Conservation (phyloP, 257 asterid species). For the Gynochthodes officinalis region DNA sequence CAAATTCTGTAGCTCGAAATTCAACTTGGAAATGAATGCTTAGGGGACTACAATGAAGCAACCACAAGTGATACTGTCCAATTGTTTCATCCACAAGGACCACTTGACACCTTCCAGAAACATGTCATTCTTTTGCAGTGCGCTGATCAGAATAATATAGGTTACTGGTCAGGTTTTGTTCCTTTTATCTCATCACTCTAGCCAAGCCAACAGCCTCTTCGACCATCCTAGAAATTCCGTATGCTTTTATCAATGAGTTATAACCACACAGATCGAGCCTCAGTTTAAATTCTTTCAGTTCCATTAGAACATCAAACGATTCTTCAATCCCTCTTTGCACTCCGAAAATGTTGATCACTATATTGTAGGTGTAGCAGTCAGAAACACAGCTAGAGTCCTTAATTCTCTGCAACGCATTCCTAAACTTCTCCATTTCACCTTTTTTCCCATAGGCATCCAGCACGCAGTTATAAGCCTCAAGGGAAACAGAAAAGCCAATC, state of each 20-base stretch:
- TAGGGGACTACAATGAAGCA: neutral
- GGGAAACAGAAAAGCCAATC: conserved; percentile 82
- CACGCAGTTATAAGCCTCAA: conserved; percentile 84
- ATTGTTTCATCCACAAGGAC: conserved; percentile 85
- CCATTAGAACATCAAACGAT: conserved; percentile 44
- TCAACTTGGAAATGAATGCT: neutral
- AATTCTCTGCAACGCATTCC: conserved; percentile 60
- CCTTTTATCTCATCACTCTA: conserved; percentile 76
- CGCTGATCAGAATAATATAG: conserved; percentile 56
- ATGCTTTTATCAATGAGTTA: too few relatives aligned
- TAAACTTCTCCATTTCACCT: conserved; percentile 84
- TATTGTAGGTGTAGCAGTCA: conserved; percentile 64
- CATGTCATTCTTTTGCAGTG: conserved; percentile 72
- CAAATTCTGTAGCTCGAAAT: neutral
- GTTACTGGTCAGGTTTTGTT: conserved; percentile 69
- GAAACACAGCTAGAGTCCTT: conserved; percentile 57
- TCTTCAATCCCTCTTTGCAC: conserved; percentile 81
- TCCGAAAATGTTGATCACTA: conserved; percentile 71
- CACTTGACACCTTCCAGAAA: conserved; percentile 91
- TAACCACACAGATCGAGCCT: conserved; percentile 81
- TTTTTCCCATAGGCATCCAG: conserved; percentile 83
- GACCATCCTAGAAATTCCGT: conserved; percentile 83
- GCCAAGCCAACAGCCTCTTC: conserved; percentile 73
- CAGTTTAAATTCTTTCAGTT: conserved; percentile 51
- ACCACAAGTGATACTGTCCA: conserved; percentile 5